phyloP scores from a whole-genome alignment of 2,329 filamentous ascomycete species.

The Hymenoscyphus scutula region DNA sequence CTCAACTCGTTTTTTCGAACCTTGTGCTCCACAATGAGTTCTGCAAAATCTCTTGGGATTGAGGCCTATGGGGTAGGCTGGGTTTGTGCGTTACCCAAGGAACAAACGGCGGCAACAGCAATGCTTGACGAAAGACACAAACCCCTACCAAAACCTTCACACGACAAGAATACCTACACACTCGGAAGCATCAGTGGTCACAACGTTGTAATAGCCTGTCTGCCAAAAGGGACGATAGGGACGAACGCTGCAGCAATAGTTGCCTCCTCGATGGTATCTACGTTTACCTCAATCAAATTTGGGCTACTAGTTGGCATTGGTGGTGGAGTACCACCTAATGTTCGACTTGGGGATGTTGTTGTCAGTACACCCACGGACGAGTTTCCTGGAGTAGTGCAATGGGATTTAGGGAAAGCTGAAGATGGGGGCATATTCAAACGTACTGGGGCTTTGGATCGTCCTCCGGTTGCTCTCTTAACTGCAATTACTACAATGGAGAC shows the following conservation, averaged over 20 bases:
- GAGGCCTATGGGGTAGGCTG: not conserved
- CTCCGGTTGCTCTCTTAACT: conserved; percentile 14
- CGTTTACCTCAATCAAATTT: conserved; percentile 29
- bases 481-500: conserved; percentile 13
- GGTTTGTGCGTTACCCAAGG: conserved; percentile 10
- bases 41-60: not conserved
- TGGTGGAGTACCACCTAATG: conserved; percentile 24
- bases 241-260: conserved; percentile 36
- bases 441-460: conserved; percentile 15
- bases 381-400: conserved; percentile 21
- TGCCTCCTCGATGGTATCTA: conserved; percentile 33
- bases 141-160: conserved; percentile 4
- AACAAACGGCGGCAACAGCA: conserved; percentile 17
- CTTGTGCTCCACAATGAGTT: too few species aligned
- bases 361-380: conserved; percentile 15
- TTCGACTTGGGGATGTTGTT: conserved; percentile 23
- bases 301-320: conserved; percentile 23
- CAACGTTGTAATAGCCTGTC: conserved; percentile 32
- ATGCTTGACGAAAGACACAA: conserved; percentile 29
- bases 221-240: conserved; percentile 36
- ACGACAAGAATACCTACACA: conserved; percentile 30
- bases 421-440: conserved; percentile 11
- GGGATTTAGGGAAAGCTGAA: conserved; percentile 22
- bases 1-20: too few species aligned
- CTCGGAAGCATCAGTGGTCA: conserved; percentile 29